A percentile compares a stretch with the other conserved stretches of the same genome.
phyloP scores from a whole-genome alignment of 2,329 filamentous ascomycete species.

The Didymella pinodella region DNA sequence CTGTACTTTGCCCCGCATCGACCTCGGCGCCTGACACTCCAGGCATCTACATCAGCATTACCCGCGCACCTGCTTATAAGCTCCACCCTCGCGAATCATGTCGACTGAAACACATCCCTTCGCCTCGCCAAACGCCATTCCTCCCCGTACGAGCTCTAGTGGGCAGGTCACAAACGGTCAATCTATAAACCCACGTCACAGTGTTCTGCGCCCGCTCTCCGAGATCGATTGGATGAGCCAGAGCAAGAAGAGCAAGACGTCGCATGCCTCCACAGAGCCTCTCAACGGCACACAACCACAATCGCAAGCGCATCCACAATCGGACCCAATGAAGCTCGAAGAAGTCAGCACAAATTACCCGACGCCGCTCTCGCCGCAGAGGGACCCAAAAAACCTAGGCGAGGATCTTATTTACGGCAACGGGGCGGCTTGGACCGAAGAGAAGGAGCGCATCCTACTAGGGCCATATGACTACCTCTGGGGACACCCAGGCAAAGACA shows the following conservation, averaged over 20 bases:
- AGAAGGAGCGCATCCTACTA: constrained; percentile 79
- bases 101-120: constrained; percentile 36
- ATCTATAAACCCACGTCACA: constrained; percentile 37
- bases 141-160: constrained; percentile 50
- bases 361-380: constrained; percentile 41
- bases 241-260: constrained; percentile 50
- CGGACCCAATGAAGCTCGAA: constrained; percentile 25
- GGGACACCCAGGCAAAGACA: constrained; percentile 82
- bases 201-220: constrained; percentile 49
- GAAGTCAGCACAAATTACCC: constrained; percentile 37
- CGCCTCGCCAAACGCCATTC: constrained; percentile 51
- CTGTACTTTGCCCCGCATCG: constrained; percentile 18
- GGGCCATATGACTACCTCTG: constrained; percentile 84
- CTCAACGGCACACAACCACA: constrained; percentile 5
- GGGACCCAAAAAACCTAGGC: constrained; percentile 40
- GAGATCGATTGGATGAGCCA: constrained; percentile 52
- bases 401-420: constrained; percentile 54
- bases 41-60: constrained; percentile 23
- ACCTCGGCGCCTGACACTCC: constrained; percentile 15
- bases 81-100: constrained; percentile 15
- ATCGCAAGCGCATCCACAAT: constrained; percentile 5
- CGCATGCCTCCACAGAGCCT: constrained; percentile 33
- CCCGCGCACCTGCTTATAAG: constrained; percentile 13
- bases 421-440: constrained; percentile 67
- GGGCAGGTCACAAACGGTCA: constrained; percentile 43